Evolutionary conservation across 2,329 filamentous ascomycete species (phyloP).

Genomic region (Beauveria caledonica): DNA sequence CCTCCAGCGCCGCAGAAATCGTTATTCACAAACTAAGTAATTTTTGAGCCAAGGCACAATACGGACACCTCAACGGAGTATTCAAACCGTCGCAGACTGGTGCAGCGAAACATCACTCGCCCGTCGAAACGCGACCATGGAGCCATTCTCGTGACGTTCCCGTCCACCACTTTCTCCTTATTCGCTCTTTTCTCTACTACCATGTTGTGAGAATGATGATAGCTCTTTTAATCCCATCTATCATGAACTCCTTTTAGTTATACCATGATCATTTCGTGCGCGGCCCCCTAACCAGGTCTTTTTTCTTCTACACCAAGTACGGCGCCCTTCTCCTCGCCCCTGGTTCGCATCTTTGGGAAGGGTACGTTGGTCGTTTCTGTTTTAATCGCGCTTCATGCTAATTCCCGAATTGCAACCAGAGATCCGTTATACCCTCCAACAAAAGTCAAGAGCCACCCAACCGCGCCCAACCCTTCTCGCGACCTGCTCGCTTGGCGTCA

Average conservation of each 20-base stretch:
- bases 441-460: background rate
- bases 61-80: background rate
- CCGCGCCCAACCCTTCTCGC: background rate
- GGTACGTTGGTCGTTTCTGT: background rate
- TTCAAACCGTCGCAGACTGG: background rate
- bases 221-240: slow-evolving; percentile 1
- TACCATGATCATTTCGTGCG: background rate
- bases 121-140: slow-evolving; percentile 4
- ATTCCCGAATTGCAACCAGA: background rate
- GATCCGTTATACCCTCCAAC: background rate
- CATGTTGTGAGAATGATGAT: background rate
- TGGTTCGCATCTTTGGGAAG: background rate
- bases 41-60: too few species aligned
- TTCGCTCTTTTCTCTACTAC: background rate
- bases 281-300: background rate
- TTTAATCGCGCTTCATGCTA: background rate
- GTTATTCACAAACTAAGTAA: too few species aligned
- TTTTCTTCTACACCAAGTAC: background rate
- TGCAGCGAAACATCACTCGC: background rate
- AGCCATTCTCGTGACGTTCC: background rate
- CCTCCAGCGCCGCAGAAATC: background rate
- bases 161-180: too few species aligned
- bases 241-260: background rate
- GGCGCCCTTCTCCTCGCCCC: background rate
- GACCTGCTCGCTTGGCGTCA: background rate